Conservation (phyloP, 805 yeast genomes). For the Pichia membranifaciens region DNA sequence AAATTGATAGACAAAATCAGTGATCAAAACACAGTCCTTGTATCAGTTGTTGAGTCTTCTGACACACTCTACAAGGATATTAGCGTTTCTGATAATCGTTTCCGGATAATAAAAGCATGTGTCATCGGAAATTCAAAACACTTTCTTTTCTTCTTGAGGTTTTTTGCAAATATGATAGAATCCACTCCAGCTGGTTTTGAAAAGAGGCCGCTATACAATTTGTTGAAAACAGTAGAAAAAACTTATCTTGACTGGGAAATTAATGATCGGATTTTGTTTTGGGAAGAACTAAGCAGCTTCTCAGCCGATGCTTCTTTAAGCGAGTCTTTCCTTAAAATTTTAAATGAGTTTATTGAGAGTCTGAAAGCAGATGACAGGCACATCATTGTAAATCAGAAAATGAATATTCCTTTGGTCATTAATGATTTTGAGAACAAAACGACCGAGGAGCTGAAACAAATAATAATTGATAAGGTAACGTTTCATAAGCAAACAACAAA, state of each 20-base stretch:
- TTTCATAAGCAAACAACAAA: background rate
- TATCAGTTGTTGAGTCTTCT: conserved; percentile 2
- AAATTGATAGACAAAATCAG: conserved; percentile 4
- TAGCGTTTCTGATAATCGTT: background rate
- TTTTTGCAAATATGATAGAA: background rate
- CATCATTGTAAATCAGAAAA: background rate
- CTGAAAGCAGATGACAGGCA: background rate
- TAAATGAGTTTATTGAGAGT: background rate
- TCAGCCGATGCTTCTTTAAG: background rate
- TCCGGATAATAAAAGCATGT: conserved; percentile 9
- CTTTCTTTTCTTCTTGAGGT: background rate
- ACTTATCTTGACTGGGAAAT: background rate
- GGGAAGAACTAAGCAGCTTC: background rate
- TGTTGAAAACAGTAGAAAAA: background rate
- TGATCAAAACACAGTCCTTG: background rate
- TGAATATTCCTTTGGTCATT: background rate
- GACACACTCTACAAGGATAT: background rate
- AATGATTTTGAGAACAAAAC: background rate
- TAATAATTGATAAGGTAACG: background rate
- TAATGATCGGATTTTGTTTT: background rate
- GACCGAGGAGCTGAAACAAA: background rate
- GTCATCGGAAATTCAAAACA: background rate
- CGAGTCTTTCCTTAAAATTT: background rate
- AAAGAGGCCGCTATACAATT: background rate
- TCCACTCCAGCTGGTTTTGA: background rate